Base-by-base conservation (phyloP, 192 early-diverging fungal species). In the Podila epicladia region DNA sequence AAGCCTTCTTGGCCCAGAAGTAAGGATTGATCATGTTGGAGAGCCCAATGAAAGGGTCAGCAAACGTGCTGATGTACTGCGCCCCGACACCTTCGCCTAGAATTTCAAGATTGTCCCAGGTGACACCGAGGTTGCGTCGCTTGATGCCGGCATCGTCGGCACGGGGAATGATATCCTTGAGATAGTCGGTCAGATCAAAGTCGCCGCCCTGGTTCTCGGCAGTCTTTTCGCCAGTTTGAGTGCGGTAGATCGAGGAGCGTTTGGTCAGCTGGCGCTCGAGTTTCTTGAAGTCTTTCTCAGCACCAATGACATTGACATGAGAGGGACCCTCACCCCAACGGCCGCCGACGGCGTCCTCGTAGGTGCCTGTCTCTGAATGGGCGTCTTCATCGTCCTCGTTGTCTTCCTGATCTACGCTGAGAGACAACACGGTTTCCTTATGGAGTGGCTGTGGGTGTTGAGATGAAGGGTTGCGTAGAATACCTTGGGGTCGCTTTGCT, bases 141-240 rank as follows among this genome's bases (percentile, higher is more conserved):
- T 85, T 82, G 62, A 85, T 85, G 9, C 84, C 86, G 35, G 84
- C 86, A 57, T 82, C 71, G 7, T 76, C 53, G 17, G 74, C 48
- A 26, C 82, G 82, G 17, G 83, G 72, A 9, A 73, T 66, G 31
- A 86, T 60, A 45, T 84, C 75, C 38, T 76, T 72, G 33, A 86
- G 67, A 72, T 86, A 83, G 33, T 77, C 62, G 22, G 85, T 86
- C 67, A 86, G 64, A 63, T 86, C 85, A 58, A 86, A 86, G 45
- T 86, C 85, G 3, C 66, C 66, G 5, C 71, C 63, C 1, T 35
- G 33, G 38, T 69, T 66, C 24, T 72, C 72, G 7, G 66, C 8
- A 24, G 22, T 49, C 59, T 71, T 74, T 31, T 84, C 83, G n/a
- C 72, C 72, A 9, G 68, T 78, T 15, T 66, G 62, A 20, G 65